Evolutionary conservation across 2,329 filamentous ascomycete genomes (phyloP), one percentile per base, ranked within the genome.

Genomic region (Escovopsis sp.): DNA sequence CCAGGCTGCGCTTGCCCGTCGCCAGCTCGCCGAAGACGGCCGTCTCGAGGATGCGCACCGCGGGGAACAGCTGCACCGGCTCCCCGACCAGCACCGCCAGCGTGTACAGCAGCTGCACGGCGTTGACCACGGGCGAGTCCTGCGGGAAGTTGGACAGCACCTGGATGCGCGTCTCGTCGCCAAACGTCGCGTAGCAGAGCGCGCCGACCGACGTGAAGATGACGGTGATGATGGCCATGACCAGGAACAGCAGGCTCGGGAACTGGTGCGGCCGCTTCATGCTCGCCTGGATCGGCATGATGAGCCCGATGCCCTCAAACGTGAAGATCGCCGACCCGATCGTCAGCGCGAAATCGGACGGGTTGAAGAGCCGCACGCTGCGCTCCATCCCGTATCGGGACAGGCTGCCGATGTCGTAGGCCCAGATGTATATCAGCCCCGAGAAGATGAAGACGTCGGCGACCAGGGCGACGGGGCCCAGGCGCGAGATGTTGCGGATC

Each of bases 81-180:
- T 77, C 78, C 32, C 81, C 81, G 6, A 78, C 77, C n/a, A 86
- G 65, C 7, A 86, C 79, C 2, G 82, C 82, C 23, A 85, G 58
- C 4, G 79, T 78, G 63, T 86, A 86, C 41, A 85, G 65, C 54
- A 84, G 80, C 52, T 86, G 82, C 7, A 86, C 79, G 0, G 76
- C 75, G 49, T 86, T 85, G 64, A 86, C 82, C n/a, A 85, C 67
- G 43, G 72, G 71, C 58, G 72, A 81, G 50, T 69, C 67, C 52
- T 85, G 81, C 0, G 82, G 82, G 53, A 78, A 85, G 59, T 85
- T 85, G 61, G 78, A 77, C 56, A 86, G 84, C 59, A 86, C 74
- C 54, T 85, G 80, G 45, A 83, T 84, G 53, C 75, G 72, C 8
- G 82, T 85, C 43, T 69, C 59, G 43, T 72, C 67, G 40, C 82